Conservation (phyloP, 768 basidiomycete species). For the Psilocybe subaeruginosa region DNA sequence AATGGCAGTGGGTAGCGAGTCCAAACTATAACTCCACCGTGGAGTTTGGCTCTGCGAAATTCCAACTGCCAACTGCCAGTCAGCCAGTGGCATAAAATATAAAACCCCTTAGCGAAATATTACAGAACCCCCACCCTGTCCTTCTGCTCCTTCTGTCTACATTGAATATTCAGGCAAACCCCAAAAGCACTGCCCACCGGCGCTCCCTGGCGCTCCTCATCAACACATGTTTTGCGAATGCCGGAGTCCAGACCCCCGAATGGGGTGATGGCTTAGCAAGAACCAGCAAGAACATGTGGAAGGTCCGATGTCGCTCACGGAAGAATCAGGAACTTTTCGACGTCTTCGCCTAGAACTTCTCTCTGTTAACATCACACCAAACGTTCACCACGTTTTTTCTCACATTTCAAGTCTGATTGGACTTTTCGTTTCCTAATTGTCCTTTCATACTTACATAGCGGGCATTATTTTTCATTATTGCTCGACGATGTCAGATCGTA, state of each 20-base stretch:
- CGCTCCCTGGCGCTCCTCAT: not conserved
- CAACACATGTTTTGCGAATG: not conserved
- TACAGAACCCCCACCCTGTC: conserved; percentile 1
- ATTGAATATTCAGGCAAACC: too few relatives aligned
- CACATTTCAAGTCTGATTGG: not conserved
- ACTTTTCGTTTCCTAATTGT: too few relatives aligned
- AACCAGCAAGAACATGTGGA: not conserved
- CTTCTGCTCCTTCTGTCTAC: not conserved
- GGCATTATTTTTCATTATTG: not conserved
- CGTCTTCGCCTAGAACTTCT: too few relatives aligned
- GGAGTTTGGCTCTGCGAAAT: not conserved
- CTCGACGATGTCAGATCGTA: not conserved
- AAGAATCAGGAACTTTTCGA: too few relatives aligned
- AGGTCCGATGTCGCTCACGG: too few relatives aligned
- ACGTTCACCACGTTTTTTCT: not conserved
- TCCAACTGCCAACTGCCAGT: not conserved
- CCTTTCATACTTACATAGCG: not conserved
- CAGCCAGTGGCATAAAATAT: not conserved
- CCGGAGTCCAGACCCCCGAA: too few relatives aligned
- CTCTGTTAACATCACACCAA: not conserved
- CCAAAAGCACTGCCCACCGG: not conserved
- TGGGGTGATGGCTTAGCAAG: too few relatives aligned
- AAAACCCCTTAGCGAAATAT: not conserved
- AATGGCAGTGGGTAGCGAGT: not conserved
- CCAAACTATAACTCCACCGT: not conserved